phyloP scores from a whole-genome alignment of 352 stramenopile species.

The Phytopythium mirpurense region DNA sequence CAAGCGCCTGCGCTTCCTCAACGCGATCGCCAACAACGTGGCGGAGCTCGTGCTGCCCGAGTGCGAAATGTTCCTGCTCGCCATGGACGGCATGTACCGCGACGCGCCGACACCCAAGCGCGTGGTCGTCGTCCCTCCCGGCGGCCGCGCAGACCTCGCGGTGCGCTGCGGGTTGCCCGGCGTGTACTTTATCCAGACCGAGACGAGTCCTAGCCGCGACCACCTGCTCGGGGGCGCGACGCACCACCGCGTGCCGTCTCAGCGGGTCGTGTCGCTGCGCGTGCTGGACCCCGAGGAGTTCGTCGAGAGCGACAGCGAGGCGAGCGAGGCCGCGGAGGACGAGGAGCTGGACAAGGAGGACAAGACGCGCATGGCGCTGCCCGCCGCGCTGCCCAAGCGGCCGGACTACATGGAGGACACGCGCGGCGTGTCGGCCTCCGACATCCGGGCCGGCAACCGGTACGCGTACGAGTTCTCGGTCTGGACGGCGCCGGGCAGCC shows the following conservation, averaged over 20 bases:
- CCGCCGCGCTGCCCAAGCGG: slow-evolving; percentile 32
- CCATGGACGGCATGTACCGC: slow-evolving; percentile 71
- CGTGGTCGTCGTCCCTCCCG: slow-evolving; percentile 60
- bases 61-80: slow-evolving; percentile 54
- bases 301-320: neutral
- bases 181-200: slow-evolving; percentile 62
- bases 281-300: slow-evolving; percentile 19
- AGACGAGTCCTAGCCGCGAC: slow-evolving; percentile 51
- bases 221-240: slow-evolving; percentile 51
- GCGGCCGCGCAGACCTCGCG: slow-evolving; percentile 57
- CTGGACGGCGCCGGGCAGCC: slow-evolving; percentile 41
- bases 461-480: slow-evolving; percentile 77
- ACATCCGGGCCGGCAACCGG: slow-evolving; percentile 28
- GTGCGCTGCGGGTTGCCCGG: slow-evolving; percentile 41
- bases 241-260: slow-evolving; percentile 65
- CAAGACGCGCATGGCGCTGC: slow-evolving; percentile 24
- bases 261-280: slow-evolving; percentile 52
- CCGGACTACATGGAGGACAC: slow-evolving; percentile 57
- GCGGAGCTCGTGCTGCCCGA: slow-evolving; percentile 52
- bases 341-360: slow-evolving; percentile 20
- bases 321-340: slow-evolving; percentile 14
- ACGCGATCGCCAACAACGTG: slow-evolving; percentile 81
- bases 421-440: slow-evolving; percentile 9
- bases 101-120: slow-evolving; percentile 28
- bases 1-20: slow-evolving; percentile 67